Evolutionary conservation across 2,329 filamentous ascomycete species (phyloP), one percentile per base, ranked within the genome.

Genomic region (Teratosphaeria epicoccoides): DNA sequence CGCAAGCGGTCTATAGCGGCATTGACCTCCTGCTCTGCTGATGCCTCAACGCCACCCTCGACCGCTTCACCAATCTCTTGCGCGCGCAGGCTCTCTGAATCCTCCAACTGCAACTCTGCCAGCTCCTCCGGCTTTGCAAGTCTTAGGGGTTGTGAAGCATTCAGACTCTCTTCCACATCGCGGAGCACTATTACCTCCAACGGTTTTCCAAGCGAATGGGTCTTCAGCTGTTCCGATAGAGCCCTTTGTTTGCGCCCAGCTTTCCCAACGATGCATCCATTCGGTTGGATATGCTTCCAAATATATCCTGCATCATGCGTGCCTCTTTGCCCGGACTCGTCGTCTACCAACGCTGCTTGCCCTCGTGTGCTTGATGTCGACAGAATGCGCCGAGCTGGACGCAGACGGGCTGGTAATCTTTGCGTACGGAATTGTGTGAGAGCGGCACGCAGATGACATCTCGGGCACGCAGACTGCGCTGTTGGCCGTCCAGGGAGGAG

Each of bases 1-100:
- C 58, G 57, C 25, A 65, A 26, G 4, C 47, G 50, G 6, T 65
- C 60, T 20, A 66, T 65, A 6, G 63, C 64, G 7, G 58, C 55
- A 40, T 60, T 57, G 25, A 64, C 56, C 43, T 65, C 63, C 43
- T 53, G 53, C 14, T 60, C 59, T 25, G 59, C 54, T 4, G 61
- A 59, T 20, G 53, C 47, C n/a, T 47, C 26, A 12, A 53, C 46
- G 12, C 46, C 49, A 14, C 51, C 54, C 5, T 51, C 50, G 43
- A 63, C 54, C 10, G 53, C 56, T 28, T 53, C 52, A 43, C 60
- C 55, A 24, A 62, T 60, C 3, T 61, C 54, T 49, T 59, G 51
- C 33, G 58, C 53, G 45, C 56, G 62, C 44, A 59, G 48, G 12
- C 43, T 24, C 17, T 46, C 17, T 17, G 9, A 40, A 33, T 22